These are phyloP conservation scores for Nelumbo lutea DNA, from an alignment of 164 flowering plant species.

Conservation along the genomic window DNA sequence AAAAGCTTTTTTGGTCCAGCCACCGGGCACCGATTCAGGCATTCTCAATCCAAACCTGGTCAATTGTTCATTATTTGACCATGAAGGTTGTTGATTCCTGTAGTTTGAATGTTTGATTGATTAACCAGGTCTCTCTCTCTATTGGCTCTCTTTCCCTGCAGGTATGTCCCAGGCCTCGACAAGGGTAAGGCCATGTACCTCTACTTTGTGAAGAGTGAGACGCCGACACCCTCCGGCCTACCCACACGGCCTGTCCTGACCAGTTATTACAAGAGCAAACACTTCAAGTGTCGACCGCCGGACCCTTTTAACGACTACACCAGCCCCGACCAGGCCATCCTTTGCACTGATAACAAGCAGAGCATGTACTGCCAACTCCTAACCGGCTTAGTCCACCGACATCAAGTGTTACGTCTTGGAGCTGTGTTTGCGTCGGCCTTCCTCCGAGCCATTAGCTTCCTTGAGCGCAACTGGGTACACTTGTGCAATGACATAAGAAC, in stretches of 20 bases:
- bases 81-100: too few relatives aligned
- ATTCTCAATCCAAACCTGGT: too few relatives aligned
- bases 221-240: constrained; percentile 58
- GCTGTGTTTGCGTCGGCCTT: constrained; percentile 87
- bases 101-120: too few relatives aligned
- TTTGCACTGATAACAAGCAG: constrained; percentile 63
- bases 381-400: constrained; percentile 57
- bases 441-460: constrained; percentile 66
- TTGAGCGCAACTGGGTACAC: constrained; percentile 49
- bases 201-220: constrained; percentile 62
- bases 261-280: constrained; percentile 81
- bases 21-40: too few relatives aligned
- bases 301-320: constrained; percentile 66
- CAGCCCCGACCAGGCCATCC: constrained; percentile 62
- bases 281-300: constrained; percentile 53
- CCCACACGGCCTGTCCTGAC: constrained; percentile 77
- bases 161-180: constrained; percentile 67
- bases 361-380: constrained; percentile 91
- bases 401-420: constrained; percentile 64
- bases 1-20: too few relatives aligned
- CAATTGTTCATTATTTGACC: too few relatives aligned
- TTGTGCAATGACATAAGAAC: constrained; percentile 54
- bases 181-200: constrained; percentile 82
- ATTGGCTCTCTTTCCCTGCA: constrained; percentile 11
- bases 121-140: too few relatives aligned